Percentiles rank a stretch among this genome's conserved stretches.
These are phyloP conservation scores for Pythium apleroticum DNA, from an alignment of 352 stramenopile genomes.

Conservation along the genomic window DNA sequence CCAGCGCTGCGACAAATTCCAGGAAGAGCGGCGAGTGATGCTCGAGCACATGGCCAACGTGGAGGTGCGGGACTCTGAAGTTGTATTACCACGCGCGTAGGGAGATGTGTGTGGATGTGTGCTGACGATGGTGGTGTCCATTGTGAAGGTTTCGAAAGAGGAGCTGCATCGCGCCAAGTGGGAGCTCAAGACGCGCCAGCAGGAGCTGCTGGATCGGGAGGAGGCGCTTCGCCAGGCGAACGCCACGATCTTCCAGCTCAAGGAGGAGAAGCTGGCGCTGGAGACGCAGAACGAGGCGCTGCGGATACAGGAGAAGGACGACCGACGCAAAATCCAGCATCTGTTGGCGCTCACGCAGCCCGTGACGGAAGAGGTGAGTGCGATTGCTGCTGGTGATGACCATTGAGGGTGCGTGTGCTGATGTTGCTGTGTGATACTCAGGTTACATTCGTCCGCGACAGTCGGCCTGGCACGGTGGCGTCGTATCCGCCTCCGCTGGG, in stretches of 20 bases:
- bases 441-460: conserved; percentile 79
- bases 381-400: not conserved
- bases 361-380: conserved; percentile 62
- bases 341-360: conserved; percentile 81
- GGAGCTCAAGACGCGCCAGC: conserved; percentile 59
- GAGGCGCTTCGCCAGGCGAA: conserved; percentile 55
- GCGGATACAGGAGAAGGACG: conserved; percentile 70
- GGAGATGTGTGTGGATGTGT: not conserved
- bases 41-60: conserved; percentile 56
- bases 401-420: too few species aligned
- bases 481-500: conserved; percentile 45
- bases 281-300: conserved; percentile 64
- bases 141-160: conserved; percentile 64
- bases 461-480: conserved; percentile 49
- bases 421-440: too few species aligned
- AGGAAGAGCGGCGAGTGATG: conserved; percentile 52
- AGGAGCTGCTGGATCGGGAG: conserved; percentile 72
- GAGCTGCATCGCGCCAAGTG: conserved; percentile 73
- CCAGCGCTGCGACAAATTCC: conserved; percentile 63
- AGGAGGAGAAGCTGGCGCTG: conserved; percentile 62
- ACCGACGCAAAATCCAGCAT: conserved; percentile 81
- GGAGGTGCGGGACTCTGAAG: conserved; percentile 34
- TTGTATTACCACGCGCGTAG: not conserved
- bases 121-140: not conserved
- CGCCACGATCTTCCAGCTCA: conserved; percentile 57